Conservation (phyloP, 2,329 filamentous ascomycete species). For the Pseudopithomyces chartarum region DNA sequence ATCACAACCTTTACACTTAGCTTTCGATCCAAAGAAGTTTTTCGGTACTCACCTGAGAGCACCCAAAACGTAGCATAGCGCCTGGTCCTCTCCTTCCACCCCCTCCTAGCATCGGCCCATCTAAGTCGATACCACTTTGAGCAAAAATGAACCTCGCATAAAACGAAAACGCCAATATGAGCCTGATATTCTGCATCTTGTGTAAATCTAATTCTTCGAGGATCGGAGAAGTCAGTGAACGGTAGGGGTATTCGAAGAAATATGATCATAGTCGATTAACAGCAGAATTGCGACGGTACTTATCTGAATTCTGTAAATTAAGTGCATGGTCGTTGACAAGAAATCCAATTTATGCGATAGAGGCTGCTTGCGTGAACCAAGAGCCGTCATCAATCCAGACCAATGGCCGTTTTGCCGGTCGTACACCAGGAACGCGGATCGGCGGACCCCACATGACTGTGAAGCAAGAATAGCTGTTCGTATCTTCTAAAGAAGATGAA, state of each 20-base stretch:
- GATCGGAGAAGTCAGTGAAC: neutral
- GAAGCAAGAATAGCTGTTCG: neutral
- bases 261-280: neutral
- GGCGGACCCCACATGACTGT: neutral
- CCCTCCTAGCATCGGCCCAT: slow-evolving; percentile 23
- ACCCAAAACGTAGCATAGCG: slow-evolving; percentile 28
- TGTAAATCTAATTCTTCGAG: neutral
- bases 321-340: neutral
- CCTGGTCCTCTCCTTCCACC: slow-evolving; percentile 20
- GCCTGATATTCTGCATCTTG: slow-evolving; percentile 5
- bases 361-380: neutral
- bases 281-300: neutral
- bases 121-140: slow-evolving; percentile 22
- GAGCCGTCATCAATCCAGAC: neutral
- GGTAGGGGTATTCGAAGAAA: neutral
- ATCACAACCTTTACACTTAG: slow-evolving; percentile 19
- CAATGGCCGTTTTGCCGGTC: slow-evolving; percentile 6
- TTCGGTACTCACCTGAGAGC: slow-evolving; percentile 16
- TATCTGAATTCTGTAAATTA: neutral
- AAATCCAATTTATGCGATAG: neutral
- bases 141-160: slow-evolving; percentile 3
- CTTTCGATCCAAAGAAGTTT: neutral
- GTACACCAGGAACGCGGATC: neutral
- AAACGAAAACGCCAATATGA: neutral
- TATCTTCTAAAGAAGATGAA: neutral